phyloP scores from a whole-genome alignment of 495 filamentous ascomycete genomes.

The Arthonia radiata region DNA sequence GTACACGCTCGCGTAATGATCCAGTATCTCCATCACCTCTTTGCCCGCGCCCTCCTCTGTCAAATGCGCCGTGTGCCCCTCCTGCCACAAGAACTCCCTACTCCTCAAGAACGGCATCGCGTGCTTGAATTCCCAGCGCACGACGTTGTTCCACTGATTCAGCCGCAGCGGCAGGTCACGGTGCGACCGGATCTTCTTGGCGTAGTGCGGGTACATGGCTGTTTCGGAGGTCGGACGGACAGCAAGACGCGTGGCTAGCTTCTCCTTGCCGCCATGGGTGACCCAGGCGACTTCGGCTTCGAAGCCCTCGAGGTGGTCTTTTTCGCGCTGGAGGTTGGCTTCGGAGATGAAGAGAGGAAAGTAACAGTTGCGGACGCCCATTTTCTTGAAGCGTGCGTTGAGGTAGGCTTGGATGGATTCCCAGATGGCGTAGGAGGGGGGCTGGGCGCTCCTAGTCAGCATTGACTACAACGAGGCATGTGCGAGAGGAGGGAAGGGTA shows the following conservation, averaged over 20 bases:
- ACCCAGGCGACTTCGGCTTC: conserved; percentile 97
- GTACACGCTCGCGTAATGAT: conserved; percentile 74
- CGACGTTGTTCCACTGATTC: conserved; percentile 97
- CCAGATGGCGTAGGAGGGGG: conserved; percentile 75
- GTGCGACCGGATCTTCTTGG: conserved; percentile 87
- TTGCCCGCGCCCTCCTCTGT: conserved; percentile 48
- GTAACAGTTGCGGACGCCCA: conserved; percentile 83
- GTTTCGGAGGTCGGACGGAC: conserved; percentile 90
- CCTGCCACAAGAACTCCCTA: conserved; percentile 93
- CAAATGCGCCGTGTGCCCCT: conserved; percentile 89
- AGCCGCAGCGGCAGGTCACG: conserved; percentile 76
- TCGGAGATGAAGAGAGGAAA: conserved; percentile 87
- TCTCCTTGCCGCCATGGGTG: conserved; percentile 71
- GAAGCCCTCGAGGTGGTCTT: conserved; percentile 93
- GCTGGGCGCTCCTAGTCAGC: too few species aligned
- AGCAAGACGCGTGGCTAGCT: conserved; percentile 83
- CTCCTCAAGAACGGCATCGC: conserved; percentile 84
- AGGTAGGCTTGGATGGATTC: conserved; percentile 79
- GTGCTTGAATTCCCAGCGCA: conserved; percentile 96
- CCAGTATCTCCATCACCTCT: conserved; percentile 83
- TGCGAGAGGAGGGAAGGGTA: conserved; percentile 2
- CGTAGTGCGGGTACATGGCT: conserved; percentile 87
- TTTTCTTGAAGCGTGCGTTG: conserved; percentile 56
- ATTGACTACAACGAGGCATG: conserved; percentile 2
- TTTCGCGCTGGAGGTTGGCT: conserved; percentile 79